phyloP scores from a whole-genome alignment of 164 flowering plant species.

The Umbilicus rupestris region DNA sequence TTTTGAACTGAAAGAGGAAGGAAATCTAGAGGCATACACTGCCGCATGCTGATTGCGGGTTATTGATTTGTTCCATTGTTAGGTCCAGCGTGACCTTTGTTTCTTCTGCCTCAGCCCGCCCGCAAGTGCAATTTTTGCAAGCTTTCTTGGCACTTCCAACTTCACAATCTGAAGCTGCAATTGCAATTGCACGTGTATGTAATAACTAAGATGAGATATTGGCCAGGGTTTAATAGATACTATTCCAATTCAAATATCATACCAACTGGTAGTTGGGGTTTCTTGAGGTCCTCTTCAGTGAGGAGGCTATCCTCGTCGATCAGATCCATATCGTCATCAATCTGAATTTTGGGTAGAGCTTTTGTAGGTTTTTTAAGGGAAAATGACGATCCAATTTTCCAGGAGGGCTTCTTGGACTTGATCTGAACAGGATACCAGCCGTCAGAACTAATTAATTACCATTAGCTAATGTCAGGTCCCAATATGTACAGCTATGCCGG shows the following conservation, averaged over 20 bases:
- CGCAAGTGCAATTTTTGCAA: conserved; percentile 95
- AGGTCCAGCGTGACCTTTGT: conserved; percentile 58
- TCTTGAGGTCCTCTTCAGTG: conserved; percentile 86
- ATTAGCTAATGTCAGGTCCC: not conserved
- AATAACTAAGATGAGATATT: not conserved
- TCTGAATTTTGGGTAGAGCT: conserved; percentile 50
- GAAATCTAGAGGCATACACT: conserved; percentile 39
- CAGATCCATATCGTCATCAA: conserved; percentile 73
- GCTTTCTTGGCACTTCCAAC: conserved; percentile 88
- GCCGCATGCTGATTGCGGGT: conserved; percentile 96
- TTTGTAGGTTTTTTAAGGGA: conserved; percentile 46
- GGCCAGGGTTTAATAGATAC: not conserved
- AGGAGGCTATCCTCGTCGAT: conserved; percentile 93
- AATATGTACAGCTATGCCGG: too few species aligned
- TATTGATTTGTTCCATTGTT: conserved; percentile 58
- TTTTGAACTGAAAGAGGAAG: not conserved
- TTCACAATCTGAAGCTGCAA: conserved; percentile 79
- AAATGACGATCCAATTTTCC: conserved; percentile 92
- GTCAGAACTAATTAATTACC: not conserved
- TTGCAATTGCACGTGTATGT: too few species aligned
- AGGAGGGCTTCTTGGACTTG: conserved; percentile 66
- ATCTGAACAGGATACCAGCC: conserved; percentile 26
- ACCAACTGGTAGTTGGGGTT: conserved; percentile 72
- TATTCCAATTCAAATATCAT: conserved; percentile 5
- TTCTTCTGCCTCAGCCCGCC: conserved; percentile 83